These are phyloP conservation scores for Diaporthe eres DNA, from an alignment of 2,329 filamentous ascomycete species.

Conservation along the genomic window DNA sequence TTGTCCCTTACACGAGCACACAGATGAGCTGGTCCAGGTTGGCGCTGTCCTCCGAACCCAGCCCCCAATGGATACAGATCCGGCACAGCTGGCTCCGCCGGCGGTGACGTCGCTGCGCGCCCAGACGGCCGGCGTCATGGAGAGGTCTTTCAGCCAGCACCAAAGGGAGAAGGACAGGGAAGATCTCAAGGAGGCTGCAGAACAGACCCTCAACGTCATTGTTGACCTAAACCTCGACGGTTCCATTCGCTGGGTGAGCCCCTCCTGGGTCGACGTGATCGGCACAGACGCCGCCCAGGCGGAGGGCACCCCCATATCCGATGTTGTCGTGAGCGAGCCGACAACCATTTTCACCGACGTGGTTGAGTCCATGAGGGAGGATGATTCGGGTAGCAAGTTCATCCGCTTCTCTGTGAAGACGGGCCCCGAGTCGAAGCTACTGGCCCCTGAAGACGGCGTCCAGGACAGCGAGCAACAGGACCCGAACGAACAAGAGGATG, in stretches of 20 bases:
- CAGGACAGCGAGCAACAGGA: slow-evolving; percentile 55
- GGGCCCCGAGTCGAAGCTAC: slow-evolving; percentile 77
- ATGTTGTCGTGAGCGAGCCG: slow-evolving; percentile 84
- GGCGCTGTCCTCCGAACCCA: slow-evolving; percentile 47
- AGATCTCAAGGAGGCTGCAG: slow-evolving; percentile 93
- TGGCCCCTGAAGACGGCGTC: slow-evolving; percentile 59
- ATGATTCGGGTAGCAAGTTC: slow-evolving; percentile 93
- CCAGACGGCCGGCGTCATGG: slow-evolving; percentile 67
- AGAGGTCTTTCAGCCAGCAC: slow-evolving; percentile 83
- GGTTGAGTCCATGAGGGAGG: slow-evolving; percentile 89
- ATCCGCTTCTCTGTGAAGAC: slow-evolving; percentile 83
- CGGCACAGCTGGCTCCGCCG: slow-evolving; percentile 64
- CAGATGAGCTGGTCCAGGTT: slow-evolving; percentile 54
- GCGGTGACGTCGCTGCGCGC: slow-evolving; percentile 67
- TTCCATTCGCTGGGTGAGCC: slow-evolving; percentile 94
- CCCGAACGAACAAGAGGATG: slow-evolving; percentile 49
- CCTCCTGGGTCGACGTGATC: slow-evolving; percentile 94
- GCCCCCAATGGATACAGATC: slow-evolving; percentile 61
- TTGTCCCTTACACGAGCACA: slow-evolving; percentile 38
- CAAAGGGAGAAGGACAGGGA: slow-evolving; percentile 89
- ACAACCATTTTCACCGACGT: slow-evolving; percentile 85
- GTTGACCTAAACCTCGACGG: slow-evolving; percentile 93
- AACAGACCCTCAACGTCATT: slow-evolving; percentile 97
- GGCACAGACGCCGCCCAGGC: slow-evolving; percentile 82
- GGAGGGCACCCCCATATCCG: slow-evolving; percentile 82